Conservation (phyloP, 2,329 filamentous ascomycete genomes). For the Metarhizium humberi region DNA sequence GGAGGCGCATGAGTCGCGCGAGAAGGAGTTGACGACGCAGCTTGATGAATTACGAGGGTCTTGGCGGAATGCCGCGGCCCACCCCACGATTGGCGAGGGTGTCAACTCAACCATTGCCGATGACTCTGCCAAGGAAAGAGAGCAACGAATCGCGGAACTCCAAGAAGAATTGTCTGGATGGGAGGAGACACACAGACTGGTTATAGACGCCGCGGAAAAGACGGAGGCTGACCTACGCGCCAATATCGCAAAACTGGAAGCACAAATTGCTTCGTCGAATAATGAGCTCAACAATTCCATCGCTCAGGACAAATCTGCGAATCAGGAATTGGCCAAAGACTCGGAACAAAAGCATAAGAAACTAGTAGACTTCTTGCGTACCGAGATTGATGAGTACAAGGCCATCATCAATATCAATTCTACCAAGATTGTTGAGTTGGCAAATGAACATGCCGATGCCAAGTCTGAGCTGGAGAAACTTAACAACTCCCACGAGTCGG, state of each 20-base stretch:
- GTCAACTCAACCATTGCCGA: constrained; percentile 17
- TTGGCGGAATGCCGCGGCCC: constrained; percentile 24
- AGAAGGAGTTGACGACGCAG: constrained; percentile 65
- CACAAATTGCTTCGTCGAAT: constrained; percentile 43
- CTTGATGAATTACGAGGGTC: constrained; percentile 57
- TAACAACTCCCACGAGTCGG: constrained; percentile 47
- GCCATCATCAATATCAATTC: constrained; percentile 59
- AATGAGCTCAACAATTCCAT: constrained; percentile 37
- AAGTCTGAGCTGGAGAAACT: constrained; percentile 60
- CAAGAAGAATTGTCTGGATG: constrained; percentile 64
- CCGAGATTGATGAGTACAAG: constrained; percentile 75
- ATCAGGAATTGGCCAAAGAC: constrained; percentile 34
- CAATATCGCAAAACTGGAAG: constrained; percentile 66
- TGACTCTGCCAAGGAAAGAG: constrained; percentile 19
- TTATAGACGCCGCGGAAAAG: constrained; percentile 59
- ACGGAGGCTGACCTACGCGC: constrained; percentile 65
- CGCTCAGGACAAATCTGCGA: constrained; percentile 27
- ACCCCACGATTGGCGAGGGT: constrained; percentile 9
- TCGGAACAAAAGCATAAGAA: constrained; percentile 47
- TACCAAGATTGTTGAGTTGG: constrained; percentile 62
- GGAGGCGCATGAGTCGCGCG: constrained; percentile 61
- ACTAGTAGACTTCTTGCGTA: constrained; percentile 53
- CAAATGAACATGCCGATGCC: constrained; percentile 59
- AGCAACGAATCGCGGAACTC: constrained; percentile 50
- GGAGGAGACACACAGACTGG: constrained; percentile 66